These are phyloP conservation scores for Sclerotiophoma versabilis DNA, from an alignment of 2,329 filamentous ascomycete species.

Conservation along the genomic window DNA sequence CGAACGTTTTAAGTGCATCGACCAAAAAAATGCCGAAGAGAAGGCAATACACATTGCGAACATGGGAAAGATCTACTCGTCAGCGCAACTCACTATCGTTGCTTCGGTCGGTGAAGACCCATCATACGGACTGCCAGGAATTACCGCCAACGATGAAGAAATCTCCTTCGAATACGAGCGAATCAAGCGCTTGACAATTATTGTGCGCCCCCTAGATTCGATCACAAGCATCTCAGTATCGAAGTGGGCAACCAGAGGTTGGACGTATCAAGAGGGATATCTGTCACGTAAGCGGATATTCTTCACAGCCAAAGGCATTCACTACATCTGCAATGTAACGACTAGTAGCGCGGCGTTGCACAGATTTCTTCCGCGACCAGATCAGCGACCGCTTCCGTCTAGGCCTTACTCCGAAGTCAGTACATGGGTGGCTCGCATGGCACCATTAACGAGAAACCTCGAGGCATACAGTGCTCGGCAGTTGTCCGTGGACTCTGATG, in stretches of 20 bases:
- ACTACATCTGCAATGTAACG: background rate
- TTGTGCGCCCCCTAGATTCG: background rate
- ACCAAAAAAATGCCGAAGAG: background rate
- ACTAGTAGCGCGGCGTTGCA: background rate
- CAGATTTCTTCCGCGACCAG: background rate
- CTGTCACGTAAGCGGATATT: background rate
- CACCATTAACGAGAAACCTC: background rate
- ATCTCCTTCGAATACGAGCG: background rate
- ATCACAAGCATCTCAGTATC: background rate
- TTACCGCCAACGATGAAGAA: background rate
- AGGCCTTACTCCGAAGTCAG: background rate
- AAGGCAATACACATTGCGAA: background rate
- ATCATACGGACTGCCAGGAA: background rate
- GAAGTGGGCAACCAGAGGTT: background rate
- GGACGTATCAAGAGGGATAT: slow-evolving; percentile 4
- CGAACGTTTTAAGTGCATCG: background rate
- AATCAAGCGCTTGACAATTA: background rate
- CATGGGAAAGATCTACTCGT: slow-evolving; percentile 1
- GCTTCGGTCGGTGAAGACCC: background rate
- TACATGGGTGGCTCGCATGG: background rate
- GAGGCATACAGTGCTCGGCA: background rate
- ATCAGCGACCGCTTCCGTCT: background rate
- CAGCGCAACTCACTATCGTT: background rate
- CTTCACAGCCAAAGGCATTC: background rate
- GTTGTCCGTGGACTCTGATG: background rate